Base-by-base conservation (phyloP, 768 basidiomycete genomes). In the Sarcodon aspratus region DNA sequence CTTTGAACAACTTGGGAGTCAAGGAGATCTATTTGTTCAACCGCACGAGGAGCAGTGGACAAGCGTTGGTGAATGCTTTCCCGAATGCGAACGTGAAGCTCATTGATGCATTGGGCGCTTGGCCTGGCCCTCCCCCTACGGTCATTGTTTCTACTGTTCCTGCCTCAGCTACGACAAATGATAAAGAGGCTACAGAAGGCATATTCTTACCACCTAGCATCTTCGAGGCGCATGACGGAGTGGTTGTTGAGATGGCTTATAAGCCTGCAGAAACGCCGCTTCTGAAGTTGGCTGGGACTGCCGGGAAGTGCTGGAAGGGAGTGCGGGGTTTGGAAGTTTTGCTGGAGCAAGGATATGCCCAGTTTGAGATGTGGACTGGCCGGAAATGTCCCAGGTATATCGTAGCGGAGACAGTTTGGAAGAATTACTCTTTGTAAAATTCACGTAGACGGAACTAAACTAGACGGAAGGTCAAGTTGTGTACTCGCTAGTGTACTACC, bases 221-320 rank as follows among this genome's bases (percentile, higher is more conserved):
- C 17, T 84, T 91, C 54, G 62, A 66, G 1, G 73, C 75, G 52
- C 63, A 61, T 8, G 62, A 66, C 38, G 80, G 80, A 3, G 76
- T 86, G 3, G 83, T 93, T 9, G 73, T 98, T 9, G 96, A 99
- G 57, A 87, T 96, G 85, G 92, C 94, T 15, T 98, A 97, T 63
- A 83, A 83, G 56, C 96, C 94, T 0, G 77, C 82, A 3, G 74
- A 80, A 55, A 98, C 95, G 11, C 83, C 93, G 0, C 63, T 99
- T 48, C 66, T 97, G 21, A 60, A 63, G 47, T 64, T 95, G 11
- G 93, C 90, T 4, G 70, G 73, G 55, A 58, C 61, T 36, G 65
- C 61, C 18, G 69, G 53, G 15, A 50, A 62, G 31, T 69, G 74
- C 33, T 95, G 93, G 93, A 69, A 63, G 9, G 65, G 69, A 4